These are phyloP conservation scores for Fusarium beomiforme DNA, from an alignment of 2,329 filamentous ascomycete species.

Conservation along the genomic window DNA sequence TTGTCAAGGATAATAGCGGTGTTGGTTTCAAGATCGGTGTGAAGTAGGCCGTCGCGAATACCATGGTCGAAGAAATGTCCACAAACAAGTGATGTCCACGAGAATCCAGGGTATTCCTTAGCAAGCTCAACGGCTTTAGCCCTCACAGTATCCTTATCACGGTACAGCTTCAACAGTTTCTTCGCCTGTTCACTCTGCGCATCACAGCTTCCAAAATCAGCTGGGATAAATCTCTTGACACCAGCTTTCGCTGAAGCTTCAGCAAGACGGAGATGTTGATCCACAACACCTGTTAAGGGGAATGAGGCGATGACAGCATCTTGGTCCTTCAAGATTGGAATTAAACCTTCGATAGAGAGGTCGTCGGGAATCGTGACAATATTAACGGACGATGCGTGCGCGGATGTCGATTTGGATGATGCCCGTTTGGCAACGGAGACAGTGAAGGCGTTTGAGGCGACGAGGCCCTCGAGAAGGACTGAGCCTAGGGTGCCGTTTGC, in stretches of 20 bases:
- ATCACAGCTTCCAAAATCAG: slow-evolving; percentile 62
- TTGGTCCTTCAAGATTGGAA: slow-evolving; percentile 60
- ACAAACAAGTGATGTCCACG: slow-evolving; percentile 61
- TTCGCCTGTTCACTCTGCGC: slow-evolving; percentile 49
- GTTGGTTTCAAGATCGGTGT: slow-evolving; percentile 57
- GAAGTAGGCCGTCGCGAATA: slow-evolving; percentile 47
- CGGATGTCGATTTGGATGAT: slow-evolving; percentile 44
- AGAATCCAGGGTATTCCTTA: slow-evolving; percentile 53
- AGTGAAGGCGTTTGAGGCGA: slow-evolving; percentile 54
- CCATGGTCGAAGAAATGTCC: slow-evolving; percentile 63
- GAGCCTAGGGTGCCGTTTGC: slow-evolving; percentile 54
- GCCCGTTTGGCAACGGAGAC: slow-evolving; percentile 65
- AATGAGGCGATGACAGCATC: slow-evolving; percentile 63
- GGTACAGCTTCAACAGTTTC: slow-evolving; percentile 47
- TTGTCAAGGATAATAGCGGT: slow-evolving; percentile 60
- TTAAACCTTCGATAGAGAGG: slow-evolving; percentile 51
- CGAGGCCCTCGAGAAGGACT: slow-evolving; percentile 50
- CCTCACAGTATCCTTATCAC: slow-evolving; percentile 48
- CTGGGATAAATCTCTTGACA: slow-evolving; percentile 69
- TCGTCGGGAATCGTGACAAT: slow-evolving; percentile 44
- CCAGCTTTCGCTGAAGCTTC: slow-evolving; percentile 68
- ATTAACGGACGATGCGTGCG: slow-evolving; percentile 32
- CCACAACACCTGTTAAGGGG: slow-evolving; percentile 56
- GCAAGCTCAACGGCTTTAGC: slow-evolving; percentile 45
- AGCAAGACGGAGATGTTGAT: slow-evolving; percentile 58